phyloP scores from a whole-genome alignment of 1,284 basidiomycete genomes.

The Abortiporus biennis region DNA sequence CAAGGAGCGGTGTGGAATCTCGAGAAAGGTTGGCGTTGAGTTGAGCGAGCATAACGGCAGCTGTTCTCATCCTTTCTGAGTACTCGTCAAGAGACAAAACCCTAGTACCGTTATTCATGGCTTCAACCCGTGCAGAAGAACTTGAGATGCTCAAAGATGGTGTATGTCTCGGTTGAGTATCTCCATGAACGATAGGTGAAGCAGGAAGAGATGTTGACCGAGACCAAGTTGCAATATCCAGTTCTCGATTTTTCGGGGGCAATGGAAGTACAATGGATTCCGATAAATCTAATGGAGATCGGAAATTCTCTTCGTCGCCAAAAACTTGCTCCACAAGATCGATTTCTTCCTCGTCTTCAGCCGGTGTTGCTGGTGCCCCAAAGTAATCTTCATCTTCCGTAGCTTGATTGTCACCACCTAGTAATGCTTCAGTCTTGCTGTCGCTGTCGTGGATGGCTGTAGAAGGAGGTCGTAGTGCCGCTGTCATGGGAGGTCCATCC shows the following conservation, averaged over 20 bases:
- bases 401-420: slow-evolving; percentile 19
- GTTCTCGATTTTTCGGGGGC: slow-evolving; percentile 82
- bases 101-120: slow-evolving; percentile 12
- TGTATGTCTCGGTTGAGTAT: slow-evolving; percentile 9
- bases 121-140: slow-evolving; percentile 5
- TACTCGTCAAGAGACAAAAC: slow-evolving; percentile 86
- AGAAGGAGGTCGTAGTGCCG: slow-evolving; percentile 8
- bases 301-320: slow-evolving; percentile 69
- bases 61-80: slow-evolving; percentile 96
- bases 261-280: slow-evolving; percentile 77
- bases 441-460: slow-evolving; percentile 11
- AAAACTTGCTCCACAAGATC: slow-evolving; percentile 94
- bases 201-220: slow-evolving; percentile 47
- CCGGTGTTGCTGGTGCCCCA: background rate
- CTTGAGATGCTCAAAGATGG: slow-evolving; percentile 3
- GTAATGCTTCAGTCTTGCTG: slow-evolving; percentile 16
- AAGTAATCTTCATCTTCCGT: slow-evolving; percentile 12
- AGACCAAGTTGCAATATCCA: slow-evolving; percentile 83
- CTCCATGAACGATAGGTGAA: slow-evolving; percentile 24
- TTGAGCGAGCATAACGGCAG: slow-evolving; percentile 97
- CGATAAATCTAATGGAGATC: slow-evolving; percentile 67
- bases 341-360: slow-evolving; percentile 75
- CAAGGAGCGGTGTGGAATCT: slow-evolving; percentile 34
- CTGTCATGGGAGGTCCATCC: slow-evolving; percentile 8
- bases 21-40: slow-evolving; percentile 80